Percentiles rank a stretch among this genome's conserved stretches.
phyloP scores from a whole-genome alignment of 2,329 filamentous ascomycete genomes.

The Nakataea oryzae region DNA sequence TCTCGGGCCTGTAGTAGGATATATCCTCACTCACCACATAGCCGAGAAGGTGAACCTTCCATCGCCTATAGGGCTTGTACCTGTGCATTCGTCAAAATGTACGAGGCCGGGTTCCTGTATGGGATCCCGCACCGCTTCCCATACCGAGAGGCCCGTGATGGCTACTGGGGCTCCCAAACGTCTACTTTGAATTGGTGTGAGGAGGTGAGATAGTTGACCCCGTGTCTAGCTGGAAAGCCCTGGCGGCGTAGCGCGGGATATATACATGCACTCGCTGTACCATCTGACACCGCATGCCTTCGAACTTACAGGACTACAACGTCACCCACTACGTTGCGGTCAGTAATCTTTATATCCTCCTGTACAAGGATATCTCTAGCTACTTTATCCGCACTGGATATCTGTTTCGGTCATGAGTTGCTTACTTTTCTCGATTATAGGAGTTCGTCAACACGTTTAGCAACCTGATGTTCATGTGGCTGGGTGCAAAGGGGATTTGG shows the following conservation, averaged over 20 bases:
- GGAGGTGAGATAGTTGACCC: constrained; percentile 15
- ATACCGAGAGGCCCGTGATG: constrained; percentile 23
- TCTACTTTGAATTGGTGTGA: constrained; percentile 28
- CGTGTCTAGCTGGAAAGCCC: neutral
- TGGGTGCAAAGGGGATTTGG: constrained; percentile 64
- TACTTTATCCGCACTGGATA: no score
- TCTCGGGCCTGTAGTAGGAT: neutral
- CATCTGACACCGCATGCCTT: neutral
- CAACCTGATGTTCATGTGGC: constrained; percentile 70
- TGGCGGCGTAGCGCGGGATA: no score
- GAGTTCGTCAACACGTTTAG: constrained; percentile 54
- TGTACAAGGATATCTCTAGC: no score
- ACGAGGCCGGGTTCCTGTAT: constrained; percentile 8
- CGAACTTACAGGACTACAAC: constrained; percentile 20
- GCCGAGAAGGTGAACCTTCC: no score
- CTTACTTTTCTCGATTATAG: no score
- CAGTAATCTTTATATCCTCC: neutral
- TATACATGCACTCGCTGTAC: neutral
- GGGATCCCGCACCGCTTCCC: constrained; percentile 11
- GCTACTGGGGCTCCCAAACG: constrained; percentile 25
- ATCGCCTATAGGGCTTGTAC: neutral
- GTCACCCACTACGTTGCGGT: constrained; percentile 22
- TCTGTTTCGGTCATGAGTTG: no score
- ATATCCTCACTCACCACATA: neutral
- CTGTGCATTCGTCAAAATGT: neutral